Base-by-base conservation (phyloP, 257 asterid genomes). In the Ilex asprella region DNA sequence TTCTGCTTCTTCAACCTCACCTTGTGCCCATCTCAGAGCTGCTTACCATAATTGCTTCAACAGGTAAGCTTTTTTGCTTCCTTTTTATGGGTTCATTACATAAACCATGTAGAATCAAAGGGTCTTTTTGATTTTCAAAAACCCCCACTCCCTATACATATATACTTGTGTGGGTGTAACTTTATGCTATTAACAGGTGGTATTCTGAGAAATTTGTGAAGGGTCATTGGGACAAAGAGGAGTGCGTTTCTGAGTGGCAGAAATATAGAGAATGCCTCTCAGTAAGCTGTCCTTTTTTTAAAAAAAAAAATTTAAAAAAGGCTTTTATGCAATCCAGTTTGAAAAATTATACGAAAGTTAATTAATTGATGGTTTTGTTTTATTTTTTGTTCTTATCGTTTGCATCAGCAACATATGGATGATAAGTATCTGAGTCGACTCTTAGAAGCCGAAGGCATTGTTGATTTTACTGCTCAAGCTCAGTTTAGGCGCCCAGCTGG, bases 31-130 rank as follows among this genome's bases (percentile, higher is more conserved):
- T 64, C 81, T 86, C 71, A 79, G 90, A 75, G 78, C 72, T 59
- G 88, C 92, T 70, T 88, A 88, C 57, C 86, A 91, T 81, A 77
- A 67, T 62, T 91, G 96, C 86, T 91, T 91, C 85, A 86, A 91
- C 83, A 78, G 81, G 95, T 88, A 12, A 63, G 30, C 57, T 71
- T 57, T 75, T 31, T 30, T 35, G 13, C n/a, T 14, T 10, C 52
- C 52, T 2, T 10, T 46, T 46, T 46, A 46, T 14, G 52, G 41
- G 7, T 35, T 35, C 41, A 35, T 35, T 35, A 35, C 8, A 35
- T 1, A 35, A 21, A 21, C 27, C 27, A 21, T 21, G 27, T 21
- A 21, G 27, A 21, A 21, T 21, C 27, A 21, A 21, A 21, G 27
- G 27, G 27, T 21, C 27, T 21, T 21, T 21, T 1, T 21, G 27